These are phyloP conservation scores for Aspergillus sp. DNA, from an alignment of 2,329 filamentous ascomycete genomes.

Conservation along the genomic window DNA sequence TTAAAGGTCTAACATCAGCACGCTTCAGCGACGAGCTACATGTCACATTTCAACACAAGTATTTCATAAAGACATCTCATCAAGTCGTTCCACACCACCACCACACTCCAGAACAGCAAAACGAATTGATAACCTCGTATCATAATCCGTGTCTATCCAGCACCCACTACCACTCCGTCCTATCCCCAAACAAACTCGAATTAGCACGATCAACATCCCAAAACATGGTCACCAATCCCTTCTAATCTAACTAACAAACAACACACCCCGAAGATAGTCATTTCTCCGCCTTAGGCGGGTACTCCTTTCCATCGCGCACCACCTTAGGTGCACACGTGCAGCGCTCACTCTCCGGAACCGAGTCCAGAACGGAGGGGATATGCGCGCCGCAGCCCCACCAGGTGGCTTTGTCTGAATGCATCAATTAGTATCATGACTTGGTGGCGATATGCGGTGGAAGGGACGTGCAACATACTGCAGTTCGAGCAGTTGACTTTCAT, in stretches of 20 bases:
- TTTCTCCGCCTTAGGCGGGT: slow-evolving; percentile 63
- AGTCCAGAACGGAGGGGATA: slow-evolving; percentile 63
- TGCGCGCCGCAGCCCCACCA: slow-evolving; percentile 69
- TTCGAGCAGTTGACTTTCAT: slow-evolving; percentile 63
- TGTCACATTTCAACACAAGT: too few relatives aligned
- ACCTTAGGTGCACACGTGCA: slow-evolving; percentile 68
- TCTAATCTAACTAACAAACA: slow-evolving; percentile 16
- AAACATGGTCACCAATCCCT: not conserved
- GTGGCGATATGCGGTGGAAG: slow-evolving; percentile 15
- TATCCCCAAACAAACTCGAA: not conserved
- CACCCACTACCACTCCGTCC: too few relatives aligned
- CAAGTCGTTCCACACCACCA: too few relatives aligned
- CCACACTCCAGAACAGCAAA: too few relatives aligned
- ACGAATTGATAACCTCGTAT: too few relatives aligned
- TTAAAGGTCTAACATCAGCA: too few relatives aligned
- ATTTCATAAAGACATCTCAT: too few relatives aligned
- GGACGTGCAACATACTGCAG: slow-evolving; percentile 57
- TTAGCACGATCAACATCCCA: not conserved
- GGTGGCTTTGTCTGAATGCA: slow-evolving; percentile 56
- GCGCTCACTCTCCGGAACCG: slow-evolving; percentile 59
- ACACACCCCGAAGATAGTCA: slow-evolving; percentile 35
- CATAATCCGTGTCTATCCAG: too few relatives aligned
- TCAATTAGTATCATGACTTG: not conserved
- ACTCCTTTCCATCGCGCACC: slow-evolving; percentile 61
- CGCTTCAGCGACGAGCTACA: too few relatives aligned